Evolutionary conservation across 1,284 basidiomycete species (phyloP).

Genomic region (Ceratobasidium sp.): DNA sequence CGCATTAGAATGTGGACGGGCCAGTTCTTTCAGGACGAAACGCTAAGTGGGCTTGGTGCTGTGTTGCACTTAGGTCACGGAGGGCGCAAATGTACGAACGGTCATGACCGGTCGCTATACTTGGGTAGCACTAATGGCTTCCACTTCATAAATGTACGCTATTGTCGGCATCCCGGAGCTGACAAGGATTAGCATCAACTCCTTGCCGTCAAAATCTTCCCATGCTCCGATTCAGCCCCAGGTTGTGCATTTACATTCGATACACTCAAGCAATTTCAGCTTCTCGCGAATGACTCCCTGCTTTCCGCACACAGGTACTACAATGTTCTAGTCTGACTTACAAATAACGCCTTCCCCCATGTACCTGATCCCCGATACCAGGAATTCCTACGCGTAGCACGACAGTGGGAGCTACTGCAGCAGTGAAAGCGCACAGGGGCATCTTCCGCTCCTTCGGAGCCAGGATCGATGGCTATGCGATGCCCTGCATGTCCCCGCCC

Average conservation of each 20-base stretch:
- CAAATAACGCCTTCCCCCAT: conserved; percentile 17
- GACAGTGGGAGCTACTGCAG: neutral
- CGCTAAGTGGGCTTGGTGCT: too few relatives aligned
- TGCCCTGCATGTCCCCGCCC: conserved; percentile 7
- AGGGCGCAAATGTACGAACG: too few relatives aligned
- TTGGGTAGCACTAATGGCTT: neutral
- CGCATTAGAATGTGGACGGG: too few relatives aligned
- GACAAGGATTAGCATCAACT: neutral
- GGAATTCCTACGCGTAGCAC: neutral
- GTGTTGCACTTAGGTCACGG: too few relatives aligned
- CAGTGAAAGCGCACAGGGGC: neutral
- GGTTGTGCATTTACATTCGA: neutral
- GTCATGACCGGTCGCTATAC: too few relatives aligned
- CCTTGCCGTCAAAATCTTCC: neutral
- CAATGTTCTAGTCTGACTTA: neutral
- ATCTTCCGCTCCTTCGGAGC: too few relatives aligned
- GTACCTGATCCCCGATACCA: neutral
- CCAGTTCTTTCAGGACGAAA: too few relatives aligned
- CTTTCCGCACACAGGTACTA: neutral
- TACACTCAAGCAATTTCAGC: neutral
- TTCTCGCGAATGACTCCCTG: neutral
- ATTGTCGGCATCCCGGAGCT: neutral
- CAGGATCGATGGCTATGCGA: neutral
- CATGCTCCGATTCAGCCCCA: neutral
- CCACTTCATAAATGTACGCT: neutral